These are phyloP conservation scores for Sophora flavescens DNA, from an alignment of 306 rosid species.

Conservation along the genomic window DNA sequence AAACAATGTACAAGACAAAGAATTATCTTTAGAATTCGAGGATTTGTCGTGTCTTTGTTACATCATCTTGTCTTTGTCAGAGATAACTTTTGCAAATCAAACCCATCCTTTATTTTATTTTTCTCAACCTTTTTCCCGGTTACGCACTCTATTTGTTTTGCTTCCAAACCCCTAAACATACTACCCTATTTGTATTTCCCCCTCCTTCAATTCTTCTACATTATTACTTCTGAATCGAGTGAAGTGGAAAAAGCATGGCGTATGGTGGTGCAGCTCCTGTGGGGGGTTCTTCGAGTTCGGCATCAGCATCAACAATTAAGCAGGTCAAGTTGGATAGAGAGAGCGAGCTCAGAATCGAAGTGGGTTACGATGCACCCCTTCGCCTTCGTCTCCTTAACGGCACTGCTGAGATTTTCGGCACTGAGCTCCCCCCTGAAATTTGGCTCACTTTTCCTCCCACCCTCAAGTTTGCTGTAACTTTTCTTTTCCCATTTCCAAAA, in stretches of 20 bases:
- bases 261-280: constrained; percentile 59
- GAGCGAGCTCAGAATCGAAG: constrained; percentile 91
- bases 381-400: constrained; percentile 83
- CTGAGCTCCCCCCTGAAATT: constrained; percentile 93
- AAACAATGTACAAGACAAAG: no score
- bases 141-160: no score
- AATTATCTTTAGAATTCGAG: no score
- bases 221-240: no score
- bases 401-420: constrained; percentile 90
- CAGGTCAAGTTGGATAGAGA: constrained; percentile 88
- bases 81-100: no score
- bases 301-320: constrained; percentile 59
- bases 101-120: no score
- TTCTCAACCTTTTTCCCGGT: no score
- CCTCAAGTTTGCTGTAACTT: constrained; percentile 81
- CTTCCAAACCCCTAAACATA: no score
- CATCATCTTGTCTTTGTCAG: no score
- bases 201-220: no score
- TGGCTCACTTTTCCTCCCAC: constrained; percentile 89
- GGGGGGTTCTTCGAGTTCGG: constrained; percentile 60
- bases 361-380: constrained; percentile 72
- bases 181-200: no score
- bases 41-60: no score
- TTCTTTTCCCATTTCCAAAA: not conserved
- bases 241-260: constrained; percentile 53